Base-by-base conservation (phyloP, 1,139 yeast genomes). In the Pichia sp. region DNA sequence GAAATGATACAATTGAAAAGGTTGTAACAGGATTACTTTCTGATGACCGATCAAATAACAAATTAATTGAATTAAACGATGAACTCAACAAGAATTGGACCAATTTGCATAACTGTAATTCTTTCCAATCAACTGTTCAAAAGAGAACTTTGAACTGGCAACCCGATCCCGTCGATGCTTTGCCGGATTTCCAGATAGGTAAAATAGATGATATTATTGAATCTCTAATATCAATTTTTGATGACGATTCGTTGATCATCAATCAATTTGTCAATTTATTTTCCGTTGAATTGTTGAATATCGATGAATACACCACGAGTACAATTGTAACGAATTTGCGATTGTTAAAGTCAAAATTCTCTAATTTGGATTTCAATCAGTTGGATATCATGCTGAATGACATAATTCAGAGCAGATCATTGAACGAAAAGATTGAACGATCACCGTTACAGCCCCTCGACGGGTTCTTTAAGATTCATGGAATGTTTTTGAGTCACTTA, bases 131-230 rank as follows among this genome's bases (percentile, higher is more conserved):
- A 29, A 31, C 9, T 8, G 23, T 36, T 3, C 46, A 41, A 36
- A 47, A 41, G n/a, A 32, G 50, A 33, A 45, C 49, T 50, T 61
- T 81, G 4, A 68, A 73, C 32, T 90, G 97, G 97, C 66, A 64
- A 6, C 97, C 97, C 0, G 96, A 87, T 55, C 97, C 97, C 0
- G 73, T 85, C n/a, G 96, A 85, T 64, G 95, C 95, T 0, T 74
- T 94, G 7, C 85, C 95, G 0, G 96, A 88, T 60, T 86, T 87
- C 61, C 73, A 77, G 45, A 78, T 77, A 51, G 77, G 75, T n/a
- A 71, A 72, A 43, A 77, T 75, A 7, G 71, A 73, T 44, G 95
- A 86, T 58, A 73, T 82, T 4, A 77, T 87, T 27, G 88, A 81
- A 52, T 78, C 87, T 1, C 66, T 87, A 37, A 71, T 85, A 2